A percentile compares a stretch with the other conserved stretches of the same genome.
Conservation (phyloP, 2,329 filamentous ascomycete species). For the Aspergillus hortae region DNA sequence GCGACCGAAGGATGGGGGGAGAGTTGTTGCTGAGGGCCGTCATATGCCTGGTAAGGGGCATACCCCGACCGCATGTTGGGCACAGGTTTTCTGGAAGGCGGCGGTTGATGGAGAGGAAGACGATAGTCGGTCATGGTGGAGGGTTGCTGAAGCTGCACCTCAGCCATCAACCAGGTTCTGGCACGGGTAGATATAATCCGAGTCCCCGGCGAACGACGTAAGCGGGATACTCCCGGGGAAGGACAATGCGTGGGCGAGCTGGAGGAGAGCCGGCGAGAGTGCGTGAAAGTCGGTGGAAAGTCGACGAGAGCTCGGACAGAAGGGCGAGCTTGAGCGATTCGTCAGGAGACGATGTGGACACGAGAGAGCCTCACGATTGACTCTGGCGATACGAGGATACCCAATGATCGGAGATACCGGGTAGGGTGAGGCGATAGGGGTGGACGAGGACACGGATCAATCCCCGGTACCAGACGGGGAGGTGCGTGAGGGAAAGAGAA, state of each 20-base stretch:
- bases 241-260: not conserved
- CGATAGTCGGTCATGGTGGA: slow-evolving; percentile 37
- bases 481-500: not conserved
- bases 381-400: not conserved
- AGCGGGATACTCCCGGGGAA: not conserved
- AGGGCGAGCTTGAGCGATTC: not conserved
- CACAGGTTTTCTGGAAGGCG: slow-evolving; percentile 30
- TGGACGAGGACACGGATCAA: not conserved
- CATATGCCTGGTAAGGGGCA: slow-evolving; percentile 23
- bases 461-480: not conserved
- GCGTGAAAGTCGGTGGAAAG: not conserved
- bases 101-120: slow-evolving; percentile 31
- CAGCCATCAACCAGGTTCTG: slow-evolving; percentile 20
- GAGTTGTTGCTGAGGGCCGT: slow-evolving; percentile 20
- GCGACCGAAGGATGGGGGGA: slow-evolving; percentile 24
- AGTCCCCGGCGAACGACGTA: not conserved
- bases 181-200: not conserved
- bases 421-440: slow-evolving; percentile 1
- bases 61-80: slow-evolving; percentile 20
- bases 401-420: not conserved
- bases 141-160: slow-evolving; percentile 22
- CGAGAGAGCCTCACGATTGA: not conserved
- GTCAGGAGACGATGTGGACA: not conserved
- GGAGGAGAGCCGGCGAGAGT: not conserved
- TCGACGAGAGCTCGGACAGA: not conserved